Base-by-base conservation (phyloP, 805 yeast genomes). In the Teunomyces lycoperdinae region DNA sequence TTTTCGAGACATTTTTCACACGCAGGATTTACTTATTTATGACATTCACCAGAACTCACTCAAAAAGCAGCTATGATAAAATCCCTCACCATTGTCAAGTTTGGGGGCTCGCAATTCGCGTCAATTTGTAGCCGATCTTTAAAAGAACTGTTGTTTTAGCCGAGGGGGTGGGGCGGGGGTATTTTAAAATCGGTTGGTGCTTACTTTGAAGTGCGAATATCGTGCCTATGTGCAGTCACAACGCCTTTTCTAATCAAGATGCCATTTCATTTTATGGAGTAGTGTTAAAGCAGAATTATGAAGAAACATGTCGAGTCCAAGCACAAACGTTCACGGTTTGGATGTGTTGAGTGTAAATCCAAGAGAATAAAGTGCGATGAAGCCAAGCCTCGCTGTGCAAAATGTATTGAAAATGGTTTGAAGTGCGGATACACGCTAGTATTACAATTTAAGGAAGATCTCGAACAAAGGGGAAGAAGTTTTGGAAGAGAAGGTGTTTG, bases 401-500 rank as follows among this genome's bases (percentile, higher is more conserved):
- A 58, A 27, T 63, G 68, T 43, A 24, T 27, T 3, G 41, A 45
- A 9, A 54, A 48, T n/a, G 58, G 56, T 5, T 34, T 50, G 10
- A 16, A 31, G 8, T 63, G 68, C 47, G 44, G 46, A 8, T 63
- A 63, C 46, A 52, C 55, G 11, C 33, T 62, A 17, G 45, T 48
- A 7, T 52, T 62, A n/a, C 61, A 58, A 40, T 63, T 62, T 43
- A 49, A 60, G 28, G 67, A 63, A 40, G 68, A 63, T 46, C 52
- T 58, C 38, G 64, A 60, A 33, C 45, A 46, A 3, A 51, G 49
- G 42, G 68, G 68, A 11, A 56, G 57, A 17, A 44, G 49, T 13
- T 63, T 63, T 44, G 68, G 68, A 1, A 45, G 68, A 24, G 66
- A 63, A 48, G 66, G 68, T 4, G 61, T 61, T 1, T 58, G 64